phyloP scores from a whole-genome alignment of 768 basidiomycete genomes.

The Leccinum rimulosum region DNA sequence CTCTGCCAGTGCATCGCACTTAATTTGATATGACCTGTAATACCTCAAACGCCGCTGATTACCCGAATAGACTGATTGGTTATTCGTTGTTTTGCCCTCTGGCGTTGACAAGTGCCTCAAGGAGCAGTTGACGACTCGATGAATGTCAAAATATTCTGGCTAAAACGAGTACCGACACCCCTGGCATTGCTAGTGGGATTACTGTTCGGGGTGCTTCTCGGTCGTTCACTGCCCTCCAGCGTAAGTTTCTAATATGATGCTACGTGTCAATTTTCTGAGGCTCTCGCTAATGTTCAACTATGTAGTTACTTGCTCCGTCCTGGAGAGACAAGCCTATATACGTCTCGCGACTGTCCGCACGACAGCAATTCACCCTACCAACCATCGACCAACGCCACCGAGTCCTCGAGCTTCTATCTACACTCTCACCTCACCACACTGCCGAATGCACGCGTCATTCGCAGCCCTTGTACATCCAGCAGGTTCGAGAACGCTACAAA shows the following conservation, averaged over 20 bases:
- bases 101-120: background rate
- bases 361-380: constrained; percentile 69
- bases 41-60: background rate
- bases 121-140: constrained; percentile 14
- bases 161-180: constrained; percentile 51
- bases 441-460: constrained; percentile 84
- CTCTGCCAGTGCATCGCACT: too few species aligned
- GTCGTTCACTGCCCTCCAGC: constrained; percentile 42
- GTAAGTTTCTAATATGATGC: constrained; percentile 21
- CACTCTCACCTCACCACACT: constrained; percentile 89
- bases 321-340: constrained; percentile 58
- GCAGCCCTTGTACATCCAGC: constrained; percentile 82
- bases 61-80: background rate
- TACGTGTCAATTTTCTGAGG: background rate
- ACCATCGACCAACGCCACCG: constrained; percentile 81
- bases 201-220: constrained; percentile 56
- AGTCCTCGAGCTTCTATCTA: constrained; percentile 82
- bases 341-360: constrained; percentile 48
- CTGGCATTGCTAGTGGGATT: constrained; percentile 60
- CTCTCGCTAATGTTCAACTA: background rate
- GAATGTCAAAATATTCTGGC: constrained; percentile 27
- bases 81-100: background rate
- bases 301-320: constrained; percentile 31
- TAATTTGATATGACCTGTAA: background rate
- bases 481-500: constrained; percentile 82